A percentile compares a stretch with the other conserved stretches of the same genome.
Conservation (phyloP, 345 rosid genomes). For the Cochlearia excelsa region DNA sequence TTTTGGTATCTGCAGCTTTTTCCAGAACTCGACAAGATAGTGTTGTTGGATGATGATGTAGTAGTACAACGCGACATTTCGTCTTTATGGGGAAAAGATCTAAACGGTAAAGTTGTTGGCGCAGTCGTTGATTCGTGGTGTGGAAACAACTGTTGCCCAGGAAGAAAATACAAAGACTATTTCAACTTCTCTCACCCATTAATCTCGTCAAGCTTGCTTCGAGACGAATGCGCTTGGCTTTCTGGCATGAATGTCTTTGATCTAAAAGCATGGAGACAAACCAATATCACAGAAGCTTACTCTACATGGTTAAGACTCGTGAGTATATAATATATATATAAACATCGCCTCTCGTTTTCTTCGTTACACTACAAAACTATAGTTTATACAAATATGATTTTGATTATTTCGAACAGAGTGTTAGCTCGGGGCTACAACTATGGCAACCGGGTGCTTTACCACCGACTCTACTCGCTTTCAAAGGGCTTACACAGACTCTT, state of each 20-base stretch:
- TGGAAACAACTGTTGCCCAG: constrained; percentile 77
- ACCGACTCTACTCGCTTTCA: constrained; percentile 68
- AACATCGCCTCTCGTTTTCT: background rate
- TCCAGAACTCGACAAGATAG: constrained; percentile 85
- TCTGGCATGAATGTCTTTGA: constrained; percentile 84
- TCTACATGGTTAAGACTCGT: constrained; percentile 72
- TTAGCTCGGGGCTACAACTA: constrained; percentile 56
- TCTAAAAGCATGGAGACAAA: constrained; percentile 83
- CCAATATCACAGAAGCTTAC: constrained; percentile 59
- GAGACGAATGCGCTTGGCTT: constrained; percentile 73
- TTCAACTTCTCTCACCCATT: constrained; percentile 78
- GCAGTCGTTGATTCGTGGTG: constrained; percentile 73
- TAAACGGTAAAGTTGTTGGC: constrained; percentile 70
- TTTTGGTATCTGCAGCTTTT: constrained; percentile 62
- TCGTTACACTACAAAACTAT: background rate
- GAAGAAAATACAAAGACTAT: constrained; percentile 71
- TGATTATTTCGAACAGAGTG: constrained; percentile 45
- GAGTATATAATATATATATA: constrained; percentile 30
- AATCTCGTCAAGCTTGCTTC: constrained; percentile 55
- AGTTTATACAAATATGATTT: background rate
- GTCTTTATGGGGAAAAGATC: constrained; percentile 72
- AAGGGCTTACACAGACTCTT: constrained; percentile 63
- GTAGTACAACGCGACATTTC: constrained; percentile 83
- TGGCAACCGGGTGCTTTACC: constrained; percentile 91
- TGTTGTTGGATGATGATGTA: constrained; percentile 90